These are phyloP conservation scores for Carallia pectinifolia DNA, from an alignment of 345 rosid genomes.

Conservation along the genomic window DNA sequence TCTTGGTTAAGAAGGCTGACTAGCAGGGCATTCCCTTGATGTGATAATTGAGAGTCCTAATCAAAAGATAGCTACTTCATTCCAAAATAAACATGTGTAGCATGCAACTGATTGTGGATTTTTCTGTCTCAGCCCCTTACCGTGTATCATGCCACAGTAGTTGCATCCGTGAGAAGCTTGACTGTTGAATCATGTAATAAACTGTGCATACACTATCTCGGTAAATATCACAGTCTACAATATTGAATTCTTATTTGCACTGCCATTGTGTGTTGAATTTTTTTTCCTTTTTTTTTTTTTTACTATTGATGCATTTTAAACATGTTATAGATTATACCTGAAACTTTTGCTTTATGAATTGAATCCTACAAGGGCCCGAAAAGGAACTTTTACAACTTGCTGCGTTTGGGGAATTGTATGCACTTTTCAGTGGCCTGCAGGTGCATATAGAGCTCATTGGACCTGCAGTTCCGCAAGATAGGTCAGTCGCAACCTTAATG, in stretches of 20 bases:
- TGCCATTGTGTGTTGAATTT: background rate
- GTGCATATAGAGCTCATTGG: slow-evolving; percentile 67
- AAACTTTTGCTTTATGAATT: slow-evolving; percentile 21
- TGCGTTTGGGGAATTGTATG: slow-evolving; percentile 74
- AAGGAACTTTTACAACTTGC: slow-evolving; percentile 83
- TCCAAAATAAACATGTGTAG: background rate
- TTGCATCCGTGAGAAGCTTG: slow-evolving; percentile 41
- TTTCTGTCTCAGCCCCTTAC: slow-evolving; percentile 67
- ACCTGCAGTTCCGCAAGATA: slow-evolving; percentile 70
- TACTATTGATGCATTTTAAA: too few relatives aligned
- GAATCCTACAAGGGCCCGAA: slow-evolving; percentile 71
- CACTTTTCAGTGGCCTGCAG: slow-evolving; percentile 68
- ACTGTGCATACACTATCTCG: slow-evolving; percentile 84
- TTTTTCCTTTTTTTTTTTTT: background rate
- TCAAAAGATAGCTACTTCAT: slow-evolving; percentile 9
- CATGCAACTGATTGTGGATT: slow-evolving; percentile 2
- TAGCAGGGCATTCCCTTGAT: background rate
- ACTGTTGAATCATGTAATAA: slow-evolving; percentile 33
- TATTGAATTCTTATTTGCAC: background rate
- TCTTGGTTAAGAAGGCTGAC: background rate
- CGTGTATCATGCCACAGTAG: slow-evolving; percentile 60
- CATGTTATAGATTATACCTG: too few relatives aligned
- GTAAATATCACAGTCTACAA: slow-evolving; percentile 28
- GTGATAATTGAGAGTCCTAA: background rate
- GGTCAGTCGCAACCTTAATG: slow-evolving; percentile 38